Base-by-base conservation (phyloP, 139 green algal species). In the Chlorella ohadii region DNA sequence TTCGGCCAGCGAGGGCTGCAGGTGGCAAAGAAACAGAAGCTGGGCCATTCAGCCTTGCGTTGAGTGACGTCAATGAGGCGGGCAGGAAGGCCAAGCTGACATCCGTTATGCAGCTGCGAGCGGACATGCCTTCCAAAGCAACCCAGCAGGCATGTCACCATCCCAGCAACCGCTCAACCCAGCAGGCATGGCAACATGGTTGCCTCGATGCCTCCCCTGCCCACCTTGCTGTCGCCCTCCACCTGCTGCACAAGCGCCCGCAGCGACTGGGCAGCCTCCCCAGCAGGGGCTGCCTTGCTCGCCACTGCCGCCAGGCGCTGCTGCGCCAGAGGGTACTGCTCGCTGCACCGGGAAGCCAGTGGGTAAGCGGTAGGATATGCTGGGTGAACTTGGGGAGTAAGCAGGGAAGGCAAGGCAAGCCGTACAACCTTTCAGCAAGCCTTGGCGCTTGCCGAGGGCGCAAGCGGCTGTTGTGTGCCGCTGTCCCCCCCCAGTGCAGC, bases 311-410 rank as follows among this genome's bases (percentile, higher is more conserved):
- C 17, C 39, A 87, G 71, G 20, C 63, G 57, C 38, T 59, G 25
- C 63, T 85, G 61, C 28, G 63, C 64, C 38, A 39, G 33, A 13
- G 84, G 76, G 6, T 71, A 47, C 67, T 87, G 78, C 74, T 85
- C 27, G 70, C 70, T 74, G 67, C 68, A 34, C 44, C n/a, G n/a
- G 66, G 27, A 17, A 51, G 66, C 19, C 17, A 73, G 22, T 2
- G 61, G 61, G 44, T 11, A 55, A 55, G 44, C 7, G 44, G 44
- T 11, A 55, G 11, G 44, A 6, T 11, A 55, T n/a, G 11, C 44
- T 6, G 44, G 44, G 7, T 16, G 7, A 6, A 55, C 9, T 33
- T 4, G 61, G 25, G 4, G 61, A 11, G 28, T 27, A 36, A 12
- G 27, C 25, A 5, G 4, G 25, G 22, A 20, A 38, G 3, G 28